Conservation (phyloP, 78 protist genomes). For the Bodo saltans region DNA sequence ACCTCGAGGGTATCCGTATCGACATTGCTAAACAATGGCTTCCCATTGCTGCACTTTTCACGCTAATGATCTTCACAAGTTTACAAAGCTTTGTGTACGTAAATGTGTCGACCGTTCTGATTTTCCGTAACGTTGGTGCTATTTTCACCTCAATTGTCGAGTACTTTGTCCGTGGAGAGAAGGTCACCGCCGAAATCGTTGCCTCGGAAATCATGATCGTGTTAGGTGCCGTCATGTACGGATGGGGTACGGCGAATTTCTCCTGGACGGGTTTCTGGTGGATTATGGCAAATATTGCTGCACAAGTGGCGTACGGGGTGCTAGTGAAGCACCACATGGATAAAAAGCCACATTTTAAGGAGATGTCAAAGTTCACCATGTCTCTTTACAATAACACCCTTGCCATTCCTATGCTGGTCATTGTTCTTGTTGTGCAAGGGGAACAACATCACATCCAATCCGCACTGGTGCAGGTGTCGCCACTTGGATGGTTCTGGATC, state of each 20-base stretch:
- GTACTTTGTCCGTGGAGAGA: background rate
- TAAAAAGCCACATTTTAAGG: background rate
- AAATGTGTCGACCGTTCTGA: background rate
- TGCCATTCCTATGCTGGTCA: background rate
- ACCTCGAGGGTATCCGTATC: background rate
- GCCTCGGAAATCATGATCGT: no score
- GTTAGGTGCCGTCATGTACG: background rate
- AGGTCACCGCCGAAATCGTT: background rate
- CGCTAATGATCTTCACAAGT: background rate
- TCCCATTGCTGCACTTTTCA: background rate
- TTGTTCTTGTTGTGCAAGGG: background rate
- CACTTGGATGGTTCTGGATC: background rate
- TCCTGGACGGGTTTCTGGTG: background rate
- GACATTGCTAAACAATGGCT: background rate
- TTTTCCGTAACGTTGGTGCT: background rate
- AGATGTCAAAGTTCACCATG: background rate
- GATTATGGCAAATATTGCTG: background rate
- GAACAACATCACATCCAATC: background rate
- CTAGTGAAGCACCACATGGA: background rate
- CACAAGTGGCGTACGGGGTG: background rate
- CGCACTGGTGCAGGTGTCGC: background rate
- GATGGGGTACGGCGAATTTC: background rate
- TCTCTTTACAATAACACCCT: background rate
- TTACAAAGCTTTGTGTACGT: background rate
- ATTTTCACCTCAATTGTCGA: background rate